Base-by-base conservation (phyloP, 2,329 filamentous ascomycete genomes). In the Paramyrothecium sp. region DNA sequence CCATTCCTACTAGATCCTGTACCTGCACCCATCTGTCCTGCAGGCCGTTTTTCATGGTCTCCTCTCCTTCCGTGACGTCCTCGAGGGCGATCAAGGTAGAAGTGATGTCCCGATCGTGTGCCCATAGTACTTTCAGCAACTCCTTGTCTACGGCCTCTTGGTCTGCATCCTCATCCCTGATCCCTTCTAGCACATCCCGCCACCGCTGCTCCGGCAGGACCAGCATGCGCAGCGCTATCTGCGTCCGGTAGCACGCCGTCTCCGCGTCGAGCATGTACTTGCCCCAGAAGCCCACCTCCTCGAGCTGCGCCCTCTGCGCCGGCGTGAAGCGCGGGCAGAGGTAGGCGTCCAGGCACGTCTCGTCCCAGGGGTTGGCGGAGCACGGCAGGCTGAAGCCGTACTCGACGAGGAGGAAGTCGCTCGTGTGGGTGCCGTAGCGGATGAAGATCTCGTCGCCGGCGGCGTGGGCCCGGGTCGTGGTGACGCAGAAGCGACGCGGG, bases 391-490 rank as follows among this genome's bases (percentile, higher is more conserved):
- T 69, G 63, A 83, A 83, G 22, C 81, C 81, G 65, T 83, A 92
- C 72, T 92, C 89, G 0, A 84, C 81, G 2, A 92, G 81, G 20
- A 92, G 71, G 59, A 89, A 86, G 68, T 91, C 89, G 62, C 90
- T 90, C 51, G 79, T 80, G 69, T 92, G 89, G 3, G 79, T 69
- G 11, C 89, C 89, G 67, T 92, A 92, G 53, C 81, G 83, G 53
- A 90, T 85, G 58, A 82, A 83, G 2, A 92, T 74, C 72, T 92
- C 89, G 23, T 89, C 82, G 12, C 85, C 86, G 2, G 69, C 63
- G 3, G 68, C 69, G 65, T 89, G 87, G 0, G 74, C 67, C 2
- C 75, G 70, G 51, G 79, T 73, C 2, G 85, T 80, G 19, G 73
- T 78, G 51, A 90, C 78, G 22, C 75, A 78, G 72, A 86, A 90